phyloP scores from a whole-genome alignment of 2,329 filamentous ascomycete genomes.

The Venturia asperata region DNA sequence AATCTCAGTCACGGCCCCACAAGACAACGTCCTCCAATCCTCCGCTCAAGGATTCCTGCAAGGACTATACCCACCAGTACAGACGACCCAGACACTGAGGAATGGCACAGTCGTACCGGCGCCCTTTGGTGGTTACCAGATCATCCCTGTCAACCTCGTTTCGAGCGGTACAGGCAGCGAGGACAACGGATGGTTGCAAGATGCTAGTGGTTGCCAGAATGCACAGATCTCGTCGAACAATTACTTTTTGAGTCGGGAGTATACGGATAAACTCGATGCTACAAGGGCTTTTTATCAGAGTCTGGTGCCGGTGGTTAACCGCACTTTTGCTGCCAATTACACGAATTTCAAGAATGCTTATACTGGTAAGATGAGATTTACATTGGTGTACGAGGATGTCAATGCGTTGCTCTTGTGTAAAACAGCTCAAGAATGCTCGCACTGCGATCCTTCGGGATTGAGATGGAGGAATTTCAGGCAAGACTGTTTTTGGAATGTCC shows the following conservation, averaged over 20 bases:
- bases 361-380: conserved; percentile 47
- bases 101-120: conserved; percentile 61
- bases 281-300: conserved; percentile 49
- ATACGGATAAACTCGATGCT: conserved; percentile 40
- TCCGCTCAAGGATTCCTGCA: conserved; percentile 77
- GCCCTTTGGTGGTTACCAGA: conserved; percentile 74
- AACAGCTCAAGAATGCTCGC: not conserved
- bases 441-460: too few species aligned
- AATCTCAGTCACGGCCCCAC: conserved; percentile 63
- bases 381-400: too few species aligned
- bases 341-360: conserved; percentile 58
- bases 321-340: conserved; percentile 42
- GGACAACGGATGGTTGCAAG: conserved; percentile 52
- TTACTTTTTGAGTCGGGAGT: conserved; percentile 49
- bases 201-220: conserved; percentile 48
- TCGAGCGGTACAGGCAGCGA: conserved; percentile 41
- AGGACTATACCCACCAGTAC: conserved; percentile 75
- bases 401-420: too few species aligned
- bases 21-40: conserved; percentile 70
- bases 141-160: conserved; percentile 65
- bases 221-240: conserved; percentile 52
- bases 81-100: conserved; percentile 52
- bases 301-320: conserved; percentile 47
- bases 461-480: too few species aligned
- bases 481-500: too few species aligned